These are phyloP conservation scores for Monilinia fructicola DNA, from an alignment of 2,329 filamentous ascomycete species.

Conservation along the genomic window DNA sequence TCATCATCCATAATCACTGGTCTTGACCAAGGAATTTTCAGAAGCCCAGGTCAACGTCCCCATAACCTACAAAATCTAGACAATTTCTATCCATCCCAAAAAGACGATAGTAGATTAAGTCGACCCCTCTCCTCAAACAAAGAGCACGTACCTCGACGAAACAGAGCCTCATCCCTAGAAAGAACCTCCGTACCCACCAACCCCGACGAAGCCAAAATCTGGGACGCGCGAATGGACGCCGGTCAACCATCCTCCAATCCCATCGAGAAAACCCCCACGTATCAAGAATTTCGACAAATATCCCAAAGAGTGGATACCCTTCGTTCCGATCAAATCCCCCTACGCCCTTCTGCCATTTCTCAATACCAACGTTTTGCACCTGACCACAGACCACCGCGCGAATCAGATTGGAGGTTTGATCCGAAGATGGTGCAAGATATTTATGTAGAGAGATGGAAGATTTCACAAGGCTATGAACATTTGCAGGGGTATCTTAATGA, in stretches of 20 bases:
- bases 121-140: neutral
- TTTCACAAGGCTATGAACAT: neutral
- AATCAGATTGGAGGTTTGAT: neutral
- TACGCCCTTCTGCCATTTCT: neutral
- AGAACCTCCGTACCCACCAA: neutral
- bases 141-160: neutral
- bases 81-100: conserved; percentile 10
- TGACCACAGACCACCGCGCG: neutral
- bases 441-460: conserved; percentile 2
- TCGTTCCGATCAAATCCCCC: neutral
- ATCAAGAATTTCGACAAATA: conserved; percentile 9
- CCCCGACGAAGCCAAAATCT: neutral
- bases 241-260: neutral
- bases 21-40: conserved; percentile 1
- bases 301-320: neutral
- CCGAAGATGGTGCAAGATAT: neutral
- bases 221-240: neutral
- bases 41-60: neutral
- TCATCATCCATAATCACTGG: conserved; percentile 1
- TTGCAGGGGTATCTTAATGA: neutral
- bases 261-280: neutral
- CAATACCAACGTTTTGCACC: neutral
- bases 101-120: neutral
- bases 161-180: neutral
- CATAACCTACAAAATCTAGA: neutral